These are phyloP conservation scores for Ocimum tenuiflorum DNA, from an alignment of 257 asterid genomes.

Conservation along the genomic window DNA sequence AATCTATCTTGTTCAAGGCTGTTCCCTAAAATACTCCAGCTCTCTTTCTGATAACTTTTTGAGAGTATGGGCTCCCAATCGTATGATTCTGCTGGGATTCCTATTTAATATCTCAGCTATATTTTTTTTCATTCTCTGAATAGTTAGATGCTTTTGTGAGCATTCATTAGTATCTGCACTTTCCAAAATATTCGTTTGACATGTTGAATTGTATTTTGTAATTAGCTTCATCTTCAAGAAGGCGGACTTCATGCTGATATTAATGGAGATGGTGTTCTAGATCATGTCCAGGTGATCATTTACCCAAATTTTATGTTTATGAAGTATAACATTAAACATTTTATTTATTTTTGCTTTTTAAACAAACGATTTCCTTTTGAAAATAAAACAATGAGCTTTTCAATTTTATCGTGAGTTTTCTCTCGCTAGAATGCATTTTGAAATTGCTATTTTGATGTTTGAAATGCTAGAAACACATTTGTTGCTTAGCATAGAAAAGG, in stretches of 20 bases:
- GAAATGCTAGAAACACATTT: not conserved
- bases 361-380: not conserved
- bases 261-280: slow-evolving; percentile 96
- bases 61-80: not conserved
- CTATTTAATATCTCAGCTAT: not conserved
- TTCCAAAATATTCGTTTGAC: slow-evolving; percentile 1
- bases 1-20: not conserved
- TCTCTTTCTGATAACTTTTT: not conserved
- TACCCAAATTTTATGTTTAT: not conserved
- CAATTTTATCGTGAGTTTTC: not conserved
- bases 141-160: not conserved
- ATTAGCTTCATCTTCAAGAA: slow-evolving; percentile 97
- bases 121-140: slow-evolving; percentile 2
- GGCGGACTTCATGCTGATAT: slow-evolving; percentile 99
- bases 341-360: not conserved
- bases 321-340: not conserved
- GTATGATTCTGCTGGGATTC: not conserved
- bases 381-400: not conserved
- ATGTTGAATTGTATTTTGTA: slow-evolving; percentile 16
- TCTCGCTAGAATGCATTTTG: not conserved
- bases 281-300: slow-evolving; percentile 86
- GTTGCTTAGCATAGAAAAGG: not conserved
- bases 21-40: not conserved
- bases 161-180: not conserved
- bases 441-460: not conserved